Evolutionary conservation across 192 early-diverging fungal genomes (phyloP), one percentile per base, ranked within the genome.

Genomic region (Haplosporangium gracile): DNA sequence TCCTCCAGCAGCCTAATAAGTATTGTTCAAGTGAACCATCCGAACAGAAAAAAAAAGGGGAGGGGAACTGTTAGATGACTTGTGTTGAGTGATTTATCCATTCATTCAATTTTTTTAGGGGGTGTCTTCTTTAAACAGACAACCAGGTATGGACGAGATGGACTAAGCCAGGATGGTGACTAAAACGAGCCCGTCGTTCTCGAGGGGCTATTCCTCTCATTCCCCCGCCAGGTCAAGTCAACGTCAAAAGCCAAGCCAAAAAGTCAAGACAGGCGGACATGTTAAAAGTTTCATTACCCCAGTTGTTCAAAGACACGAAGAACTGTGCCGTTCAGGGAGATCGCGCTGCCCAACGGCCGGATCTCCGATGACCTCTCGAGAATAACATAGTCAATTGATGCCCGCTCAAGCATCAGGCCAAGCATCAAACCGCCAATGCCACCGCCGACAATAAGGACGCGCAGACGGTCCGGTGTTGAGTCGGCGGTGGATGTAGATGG

Each of bases 361-460:
- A 77, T 70, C 32, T 77, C 76, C 1, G 70, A 16, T 2, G 76
- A 75, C 39, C 81, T 26, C 71, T 89, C 88, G 18, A 89, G 69
- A 9, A 89, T 78, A 26, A 82, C 51, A 70, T 89, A 89, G 72
- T 80, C 80, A 32, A 89, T 89, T 22, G 72, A 60, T 10, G 88
- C 88, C 55, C 69, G 51, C 36, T 85, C 83, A 20, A 89, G 80
- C 73, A 82, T 82, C 18, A 86, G 29, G 2, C 80, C 81, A 0
- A 89, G 81, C 69, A 85, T 89, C 18, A 85, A 71, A 5, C 88
- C 88, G 29, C 83, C 83, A n/a, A 89, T 82, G 40, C 88, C 83
- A 11, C 83, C 88, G 26, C 88, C 88, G 1, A 82, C 88, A 71
- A 89, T 89, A 16, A 89, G 60, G 70, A 82, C 83, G 29, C 70